phyloP scores from a whole-genome alignment of 805 yeast genomes.

The Candida broadrunensis region DNA sequence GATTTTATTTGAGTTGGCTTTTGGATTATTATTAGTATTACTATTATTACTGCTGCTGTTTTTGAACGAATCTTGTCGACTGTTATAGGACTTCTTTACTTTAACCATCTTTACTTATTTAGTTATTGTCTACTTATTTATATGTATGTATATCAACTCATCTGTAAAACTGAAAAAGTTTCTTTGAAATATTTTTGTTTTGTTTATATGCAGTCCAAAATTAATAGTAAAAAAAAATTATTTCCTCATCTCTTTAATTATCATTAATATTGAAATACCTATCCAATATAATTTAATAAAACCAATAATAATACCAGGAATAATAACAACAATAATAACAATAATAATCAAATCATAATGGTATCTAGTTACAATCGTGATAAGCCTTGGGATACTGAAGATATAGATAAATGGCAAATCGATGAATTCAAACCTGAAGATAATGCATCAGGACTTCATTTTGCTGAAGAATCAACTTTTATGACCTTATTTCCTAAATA shows the following conservation, averaged over 20 bases:
- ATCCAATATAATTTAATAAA: neutral
- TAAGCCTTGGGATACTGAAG: slow-evolving; percentile 97
- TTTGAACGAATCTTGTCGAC: neutral
- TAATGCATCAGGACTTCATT: slow-evolving; percentile 80
- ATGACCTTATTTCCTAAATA: slow-evolving; percentile 95
- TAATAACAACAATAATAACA: neutral
- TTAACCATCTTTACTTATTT: too few species aligned
- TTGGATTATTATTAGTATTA: neutral
- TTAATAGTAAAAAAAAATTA: neutral
- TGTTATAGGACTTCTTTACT: neutral
- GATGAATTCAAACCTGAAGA: slow-evolving; percentile 91
- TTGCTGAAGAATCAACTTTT: slow-evolving; percentile 94
- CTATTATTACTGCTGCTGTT: too few species aligned
- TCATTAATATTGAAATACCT: too few species aligned
- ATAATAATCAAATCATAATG: slow-evolving; percentile 42
- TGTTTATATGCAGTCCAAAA: neutral
- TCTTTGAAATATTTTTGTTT: too few species aligned
- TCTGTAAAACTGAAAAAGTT: too few species aligned
- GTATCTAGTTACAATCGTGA: slow-evolving; percentile 91
- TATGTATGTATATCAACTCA: too few species aligned
- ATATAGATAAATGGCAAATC: slow-evolving; percentile 86
- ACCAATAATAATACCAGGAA: neutral
- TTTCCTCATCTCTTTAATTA: slow-evolving; percentile 1
- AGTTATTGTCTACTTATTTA: too few species aligned
- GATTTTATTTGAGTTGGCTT: neutral